These are phyloP conservation scores for Pilaira anomala DNA, from an alignment of 192 early-diverging fungal species.

Conservation along the genomic window DNA sequence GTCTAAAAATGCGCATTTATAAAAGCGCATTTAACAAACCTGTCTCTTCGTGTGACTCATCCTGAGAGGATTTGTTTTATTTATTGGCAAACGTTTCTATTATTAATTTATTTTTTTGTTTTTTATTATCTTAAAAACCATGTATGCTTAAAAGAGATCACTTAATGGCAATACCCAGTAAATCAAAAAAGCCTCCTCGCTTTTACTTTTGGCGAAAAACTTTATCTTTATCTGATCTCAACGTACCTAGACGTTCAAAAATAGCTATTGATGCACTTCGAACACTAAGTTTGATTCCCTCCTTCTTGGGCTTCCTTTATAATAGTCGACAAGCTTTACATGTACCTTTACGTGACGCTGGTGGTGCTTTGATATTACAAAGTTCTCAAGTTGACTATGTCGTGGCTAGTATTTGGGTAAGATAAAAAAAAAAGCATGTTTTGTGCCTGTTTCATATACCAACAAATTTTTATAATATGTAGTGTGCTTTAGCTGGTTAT, in stretches of 20 bases:
- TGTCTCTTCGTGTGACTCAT: no score
- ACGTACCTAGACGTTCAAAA: constrained; percentile 37
- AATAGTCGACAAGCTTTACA: constrained; percentile 24
- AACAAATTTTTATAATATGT: not conserved
- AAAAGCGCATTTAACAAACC: no score
- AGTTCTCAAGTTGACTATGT: constrained; percentile 40
- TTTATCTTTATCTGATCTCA: constrained; percentile 29
- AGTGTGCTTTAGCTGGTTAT: constrained; percentile 54
- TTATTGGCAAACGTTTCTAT: no score
- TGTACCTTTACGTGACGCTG: constrained; percentile 30
- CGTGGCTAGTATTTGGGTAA: constrained; percentile 44
- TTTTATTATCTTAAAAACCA: no score
- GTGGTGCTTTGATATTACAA: constrained; percentile 30
- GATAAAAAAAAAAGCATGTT: not conserved
- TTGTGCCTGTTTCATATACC: not conserved
- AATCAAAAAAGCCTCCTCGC: constrained; percentile 1
- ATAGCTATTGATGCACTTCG: constrained; percentile 33
- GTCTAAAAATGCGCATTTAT: no score
- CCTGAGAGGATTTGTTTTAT: no score
- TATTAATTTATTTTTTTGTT: no score
- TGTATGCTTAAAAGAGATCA: no score
- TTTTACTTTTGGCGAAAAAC: constrained; percentile 13
- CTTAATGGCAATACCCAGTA: no score
- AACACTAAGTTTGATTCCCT: constrained; percentile 40
- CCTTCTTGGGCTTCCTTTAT: constrained; percentile 29